phyloP scores from a whole-genome alignment of 768 basidiomycete species.

The Ramaria sp. region DNA sequence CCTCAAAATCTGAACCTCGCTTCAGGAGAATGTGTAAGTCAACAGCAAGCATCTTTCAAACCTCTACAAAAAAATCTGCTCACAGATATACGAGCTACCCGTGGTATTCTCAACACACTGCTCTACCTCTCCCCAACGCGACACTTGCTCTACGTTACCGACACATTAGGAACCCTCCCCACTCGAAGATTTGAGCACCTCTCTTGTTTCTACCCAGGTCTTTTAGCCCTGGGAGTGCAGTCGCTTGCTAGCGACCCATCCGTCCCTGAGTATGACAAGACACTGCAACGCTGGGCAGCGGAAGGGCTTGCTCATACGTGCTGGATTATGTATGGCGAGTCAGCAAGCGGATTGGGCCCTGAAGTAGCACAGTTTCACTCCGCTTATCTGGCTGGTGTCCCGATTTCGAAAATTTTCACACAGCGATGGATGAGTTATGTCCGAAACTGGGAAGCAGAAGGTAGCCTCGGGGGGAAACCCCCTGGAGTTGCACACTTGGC shows the following conservation, averaged over 20 bases:
- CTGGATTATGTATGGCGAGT: constrained; percentile 15
- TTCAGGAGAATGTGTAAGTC: constrained; percentile 16
- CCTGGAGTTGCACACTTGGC: constrained; percentile 7
- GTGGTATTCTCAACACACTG: constrained; percentile 15
- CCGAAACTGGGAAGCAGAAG: constrained; percentile 11
- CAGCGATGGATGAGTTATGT: constrained; percentile 15
- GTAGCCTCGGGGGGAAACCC: constrained; percentile 10
- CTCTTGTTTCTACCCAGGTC: constrained; percentile 12
- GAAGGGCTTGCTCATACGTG: constrained; percentile 17
- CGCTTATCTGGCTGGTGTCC: background rate
- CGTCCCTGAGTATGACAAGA: background rate
- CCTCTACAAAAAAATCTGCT: background rate
- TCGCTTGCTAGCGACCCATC: background rate
- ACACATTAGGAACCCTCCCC: constrained; percentile 2
- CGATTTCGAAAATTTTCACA: background rate
- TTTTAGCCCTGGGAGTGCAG: constrained; percentile 14
- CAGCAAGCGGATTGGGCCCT: constrained; percentile 14
- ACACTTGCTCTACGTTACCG: constrained; percentile 16
- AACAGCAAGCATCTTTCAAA: background rate
- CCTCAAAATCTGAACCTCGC: constrained; percentile 10
- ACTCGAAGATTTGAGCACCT: constrained; percentile 10
- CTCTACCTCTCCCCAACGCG: constrained; percentile 15
- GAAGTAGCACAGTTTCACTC: constrained; percentile 13
- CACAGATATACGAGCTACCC: constrained; percentile 14
- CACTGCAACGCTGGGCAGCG: constrained; percentile 16